Conservation (phyloP, 495 filamentous ascomycete genomes). For the Xylaria venustula region DNA sequence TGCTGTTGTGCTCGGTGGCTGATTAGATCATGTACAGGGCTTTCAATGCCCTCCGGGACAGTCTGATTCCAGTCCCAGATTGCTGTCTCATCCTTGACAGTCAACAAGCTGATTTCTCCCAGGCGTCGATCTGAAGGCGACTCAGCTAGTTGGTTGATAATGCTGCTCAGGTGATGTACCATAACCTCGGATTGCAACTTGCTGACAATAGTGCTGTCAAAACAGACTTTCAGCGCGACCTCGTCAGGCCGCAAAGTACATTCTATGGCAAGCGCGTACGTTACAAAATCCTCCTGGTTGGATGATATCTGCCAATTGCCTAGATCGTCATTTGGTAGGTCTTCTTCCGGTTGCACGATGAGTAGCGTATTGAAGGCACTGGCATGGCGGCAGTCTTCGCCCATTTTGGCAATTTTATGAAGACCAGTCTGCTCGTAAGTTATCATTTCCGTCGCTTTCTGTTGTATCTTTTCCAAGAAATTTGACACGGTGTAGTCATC, state of each 20-base stretch:
- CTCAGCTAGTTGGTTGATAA: background rate
- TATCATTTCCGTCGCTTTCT: slow-evolving; percentile 44
- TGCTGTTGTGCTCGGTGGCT: background rate
- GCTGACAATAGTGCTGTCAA: background rate
- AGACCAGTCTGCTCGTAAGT: slow-evolving; percentile 60
- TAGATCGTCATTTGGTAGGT: too few relatives aligned
- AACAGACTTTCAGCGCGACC: background rate
- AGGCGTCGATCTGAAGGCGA: background rate
- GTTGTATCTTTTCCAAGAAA: slow-evolving; percentile 45
- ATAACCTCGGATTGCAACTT: background rate
- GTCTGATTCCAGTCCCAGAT: background rate
- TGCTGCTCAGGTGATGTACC: background rate
- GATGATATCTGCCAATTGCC: too few relatives aligned
- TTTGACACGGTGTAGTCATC: slow-evolving; percentile 24
- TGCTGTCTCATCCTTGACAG: background rate
- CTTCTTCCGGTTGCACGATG: background rate
- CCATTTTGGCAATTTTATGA: slow-evolving; percentile 56
- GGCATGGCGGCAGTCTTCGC: slow-evolving; percentile 37
- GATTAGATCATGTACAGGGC: background rate
- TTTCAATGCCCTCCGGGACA: background rate
- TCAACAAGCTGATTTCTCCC: background rate
- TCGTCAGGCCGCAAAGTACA: too few relatives aligned
- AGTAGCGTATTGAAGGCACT: background rate
- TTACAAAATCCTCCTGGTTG: too few relatives aligned
- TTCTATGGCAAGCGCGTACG: too few relatives aligned